Evolutionary conservation across 768 basidiomycete genomes (phyloP).

Genomic region (Mrakia gelida): DNA sequence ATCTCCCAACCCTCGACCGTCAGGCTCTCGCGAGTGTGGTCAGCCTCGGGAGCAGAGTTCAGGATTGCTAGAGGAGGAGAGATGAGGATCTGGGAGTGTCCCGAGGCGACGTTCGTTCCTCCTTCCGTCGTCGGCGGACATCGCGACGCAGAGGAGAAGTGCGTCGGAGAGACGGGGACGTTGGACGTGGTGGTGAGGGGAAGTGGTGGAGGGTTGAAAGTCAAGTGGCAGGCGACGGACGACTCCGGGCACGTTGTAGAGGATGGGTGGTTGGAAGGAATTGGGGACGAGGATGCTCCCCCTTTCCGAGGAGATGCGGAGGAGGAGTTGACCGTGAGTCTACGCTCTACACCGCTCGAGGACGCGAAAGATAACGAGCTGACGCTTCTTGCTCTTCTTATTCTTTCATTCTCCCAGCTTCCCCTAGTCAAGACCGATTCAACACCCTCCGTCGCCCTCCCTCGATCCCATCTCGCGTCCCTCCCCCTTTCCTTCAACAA

Average conservation of each 20-base stretch:
- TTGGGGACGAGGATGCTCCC: conserved; percentile 56
- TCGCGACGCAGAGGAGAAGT: conserved; percentile 47
- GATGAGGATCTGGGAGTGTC: conserved; percentile 20
- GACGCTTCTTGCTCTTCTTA: too few species aligned
- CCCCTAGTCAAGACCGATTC: conserved; percentile 52
- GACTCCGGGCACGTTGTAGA: conserved; percentile 60
- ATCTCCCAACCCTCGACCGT: conserved; percentile 69
- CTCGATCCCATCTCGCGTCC: conserved; percentile 57
- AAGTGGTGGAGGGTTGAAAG: conserved; percentile 50
- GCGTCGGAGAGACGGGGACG: conserved; percentile 59
- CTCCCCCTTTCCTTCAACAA: conserved; percentile 22
- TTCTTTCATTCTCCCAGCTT: conserved; percentile 22
- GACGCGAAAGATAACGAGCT: too few species aligned
- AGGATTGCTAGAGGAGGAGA: conserved; percentile 4
- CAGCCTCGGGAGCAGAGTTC: conserved; percentile 7
- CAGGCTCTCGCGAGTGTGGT: conserved; percentile 61
- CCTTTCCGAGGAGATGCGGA: not conserved
- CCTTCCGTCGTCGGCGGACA: not conserved
- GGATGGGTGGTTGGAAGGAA: conserved; percentile 74
- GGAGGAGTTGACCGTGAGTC: not conserved
- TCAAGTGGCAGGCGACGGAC: conserved; percentile 65
- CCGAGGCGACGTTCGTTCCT: conserved; percentile 9
- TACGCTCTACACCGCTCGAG: too few species aligned
- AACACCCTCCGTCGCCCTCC: conserved; percentile 62
- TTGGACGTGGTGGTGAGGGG: conserved; percentile 51